Evolutionary conservation across 2,329 filamentous ascomycete genomes (phyloP), one percentile per base, ranked within the genome.

Genomic region (Stromatinia cepivora): DNA sequence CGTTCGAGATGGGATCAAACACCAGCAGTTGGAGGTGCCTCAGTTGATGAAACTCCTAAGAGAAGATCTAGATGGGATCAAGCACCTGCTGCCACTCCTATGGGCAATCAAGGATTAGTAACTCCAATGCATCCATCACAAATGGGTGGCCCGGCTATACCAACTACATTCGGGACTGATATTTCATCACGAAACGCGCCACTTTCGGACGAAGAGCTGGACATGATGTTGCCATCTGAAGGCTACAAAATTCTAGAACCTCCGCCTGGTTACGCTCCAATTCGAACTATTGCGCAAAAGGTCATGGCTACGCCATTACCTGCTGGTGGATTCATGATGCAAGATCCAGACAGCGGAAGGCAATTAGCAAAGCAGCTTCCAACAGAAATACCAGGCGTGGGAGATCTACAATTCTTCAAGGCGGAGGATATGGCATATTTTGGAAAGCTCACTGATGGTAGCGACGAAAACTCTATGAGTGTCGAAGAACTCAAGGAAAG

Each of bases 401-500:
- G 94, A 52, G 95, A 99, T 79, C 82, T 99, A 65, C 94, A 97
- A 75, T 99, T 98, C 79, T 97, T 99, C 86, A 99, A 99, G 82
- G 88, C 93, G 1, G 95, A 99, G 80, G 95, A 99, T 80, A 97
- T 98, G 93, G 90, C 92, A 52, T 99, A 99, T 81, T 99, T 99
- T 77, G 94, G 94, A 70, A 98, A 99, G 83, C 87, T 99, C 53
- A 94, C 97, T 31, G 95, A 99, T 78, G 93, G 92, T 50, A 91
- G 91, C 36, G 93, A 98, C 75, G 95, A 99, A 81, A 96, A 94
- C 75, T 86, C 89, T 31, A 87, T 99, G 81, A 94, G 90, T 28
- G 93, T 99, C 13, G 95, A 99, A 62, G 94, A 99, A 77, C 82
- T 99, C 66, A 98, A 99, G 81, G 94, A 99, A 81, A 88, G 95